Conservation (phyloP, 306 rosid species). For the Cucurbita maxima region DNA sequence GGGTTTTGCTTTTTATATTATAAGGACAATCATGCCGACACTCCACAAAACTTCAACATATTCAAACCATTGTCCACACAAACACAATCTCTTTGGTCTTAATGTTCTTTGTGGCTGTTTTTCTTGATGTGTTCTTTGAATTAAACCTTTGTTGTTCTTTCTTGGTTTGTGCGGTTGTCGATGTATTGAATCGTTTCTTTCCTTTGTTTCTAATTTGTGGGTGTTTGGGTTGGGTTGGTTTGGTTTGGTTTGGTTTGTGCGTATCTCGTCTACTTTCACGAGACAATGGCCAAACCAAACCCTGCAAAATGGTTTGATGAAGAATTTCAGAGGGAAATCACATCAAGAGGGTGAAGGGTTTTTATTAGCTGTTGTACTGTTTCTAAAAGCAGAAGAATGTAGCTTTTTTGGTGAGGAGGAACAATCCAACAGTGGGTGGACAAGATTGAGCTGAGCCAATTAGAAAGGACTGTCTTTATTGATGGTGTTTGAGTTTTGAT, state of each 20-base stretch:
- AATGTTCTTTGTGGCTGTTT: background rate
- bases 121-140: background rate
- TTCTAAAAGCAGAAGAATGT: background rate
- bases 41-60: background rate
- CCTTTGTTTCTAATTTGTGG: too few relatives aligned
- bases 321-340: background rate
- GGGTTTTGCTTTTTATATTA: background rate
- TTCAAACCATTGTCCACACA: background rate
- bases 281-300: too few relatives aligned
- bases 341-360: background rate
- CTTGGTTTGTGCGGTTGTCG: background rate
- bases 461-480: background rate
- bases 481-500: background rate
- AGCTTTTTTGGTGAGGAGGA: conserved; percentile 5
- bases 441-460: background rate
- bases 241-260: too few relatives aligned
- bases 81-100: background rate
- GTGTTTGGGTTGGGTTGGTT: background rate
- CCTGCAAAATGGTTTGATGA: background rate
- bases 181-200: too few relatives aligned
- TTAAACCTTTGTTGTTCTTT: background rate
- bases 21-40: background rate
- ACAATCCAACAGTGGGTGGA: conserved; percentile 1
- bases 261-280: too few relatives aligned
- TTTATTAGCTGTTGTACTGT: background rate